Conservation (phyloP, 1,139 yeast species). For the Yamadazyma songkhlaensis region DNA sequence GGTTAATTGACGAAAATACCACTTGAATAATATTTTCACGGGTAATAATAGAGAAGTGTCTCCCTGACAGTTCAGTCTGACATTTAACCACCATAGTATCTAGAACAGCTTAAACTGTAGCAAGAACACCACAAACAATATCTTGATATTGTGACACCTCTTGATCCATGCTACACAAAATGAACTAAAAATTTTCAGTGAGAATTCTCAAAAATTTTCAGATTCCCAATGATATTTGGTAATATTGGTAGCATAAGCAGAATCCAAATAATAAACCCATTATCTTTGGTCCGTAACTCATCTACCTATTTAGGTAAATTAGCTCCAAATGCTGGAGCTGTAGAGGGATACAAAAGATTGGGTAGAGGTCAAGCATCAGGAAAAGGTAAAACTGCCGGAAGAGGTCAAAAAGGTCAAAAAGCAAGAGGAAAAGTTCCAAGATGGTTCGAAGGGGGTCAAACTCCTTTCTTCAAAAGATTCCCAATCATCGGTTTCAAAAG, state of each 20-base stretch:
- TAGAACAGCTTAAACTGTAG: too few species aligned
- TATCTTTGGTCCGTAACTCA: constrained; percentile 5
- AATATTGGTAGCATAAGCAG: constrained; percentile 1
- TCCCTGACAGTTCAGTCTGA: too few species aligned
- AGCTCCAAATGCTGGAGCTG: constrained; percentile 41
- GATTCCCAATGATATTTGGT: constrained; percentile 1
- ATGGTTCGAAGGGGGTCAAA: constrained; percentile 99
- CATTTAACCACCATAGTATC: too few species aligned
- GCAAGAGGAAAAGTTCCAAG: constrained; percentile 88
- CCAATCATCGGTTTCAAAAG: constrained; percentile 89
- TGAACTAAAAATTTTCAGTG: constrained; percentile 1
- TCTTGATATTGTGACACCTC: too few species aligned
- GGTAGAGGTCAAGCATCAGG: constrained; percentile 99
- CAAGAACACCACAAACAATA: too few species aligned
- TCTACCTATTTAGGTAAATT: constrained; percentile 35
- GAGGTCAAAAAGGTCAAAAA: constrained; percentile 99
- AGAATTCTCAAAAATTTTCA: constrained; percentile 3
- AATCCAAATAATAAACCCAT: background rate
- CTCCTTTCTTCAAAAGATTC: constrained; percentile 84
- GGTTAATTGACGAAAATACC: too few species aligned
- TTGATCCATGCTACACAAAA: background rate
- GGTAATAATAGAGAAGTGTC: too few species aligned
- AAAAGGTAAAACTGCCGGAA: constrained; percentile 88
- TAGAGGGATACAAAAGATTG: constrained; percentile 56
- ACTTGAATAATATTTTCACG: too few species aligned